Evolutionary conservation across 225 moss, liverwort and hornwort genomes (phyloP).

Genomic region (Marchantia polymorpha): DNA sequence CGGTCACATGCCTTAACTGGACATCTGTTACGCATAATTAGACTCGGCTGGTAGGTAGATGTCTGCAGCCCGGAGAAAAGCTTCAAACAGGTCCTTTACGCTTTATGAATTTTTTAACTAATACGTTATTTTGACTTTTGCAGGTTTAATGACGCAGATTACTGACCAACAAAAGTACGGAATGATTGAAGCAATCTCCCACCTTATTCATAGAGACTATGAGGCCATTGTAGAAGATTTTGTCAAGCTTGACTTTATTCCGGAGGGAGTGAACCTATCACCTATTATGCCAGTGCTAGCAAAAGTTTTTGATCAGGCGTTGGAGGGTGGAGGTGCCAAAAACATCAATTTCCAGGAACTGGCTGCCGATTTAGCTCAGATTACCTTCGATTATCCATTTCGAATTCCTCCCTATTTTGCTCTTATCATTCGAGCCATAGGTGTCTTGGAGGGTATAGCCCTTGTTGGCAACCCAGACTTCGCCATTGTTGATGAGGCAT

Average conservation of each 20-base stretch:
- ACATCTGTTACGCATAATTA: too few species aligned
- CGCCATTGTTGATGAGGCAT: conserved; percentile 97
- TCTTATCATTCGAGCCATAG: conserved; percentile 93
- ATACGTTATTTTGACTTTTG: background rate
- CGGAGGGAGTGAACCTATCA: conserved; percentile 81
- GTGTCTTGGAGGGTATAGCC: conserved; percentile 96
- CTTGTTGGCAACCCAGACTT: conserved; percentile 95
- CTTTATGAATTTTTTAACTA: background rate
- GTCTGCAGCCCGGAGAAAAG: background rate
- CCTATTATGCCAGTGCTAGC: conserved; percentile 99
- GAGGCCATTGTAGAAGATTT: conserved; percentile 98
- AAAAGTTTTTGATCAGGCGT: conserved; percentile 96
- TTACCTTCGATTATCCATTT: conserved; percentile 98
- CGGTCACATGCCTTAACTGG: too few species aligned
- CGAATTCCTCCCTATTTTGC: conserved; percentile 99
- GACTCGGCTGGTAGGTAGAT: too few species aligned
- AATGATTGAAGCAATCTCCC: conserved; percentile 98
- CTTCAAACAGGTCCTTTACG: background rate
- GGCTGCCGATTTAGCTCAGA: conserved; percentile 94
- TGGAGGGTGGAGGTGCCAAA: conserved; percentile 98
- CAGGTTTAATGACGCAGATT: conserved; percentile 98
- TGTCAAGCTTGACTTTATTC: conserved; percentile 87
- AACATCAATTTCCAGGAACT: conserved; percentile 98
- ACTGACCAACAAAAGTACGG: conserved; percentile 98
- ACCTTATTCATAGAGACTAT: conserved; percentile 95